Conservation (phyloP, 2,329 filamentous ascomycete genomes). For the Dactylellina drechsleri region DNA sequence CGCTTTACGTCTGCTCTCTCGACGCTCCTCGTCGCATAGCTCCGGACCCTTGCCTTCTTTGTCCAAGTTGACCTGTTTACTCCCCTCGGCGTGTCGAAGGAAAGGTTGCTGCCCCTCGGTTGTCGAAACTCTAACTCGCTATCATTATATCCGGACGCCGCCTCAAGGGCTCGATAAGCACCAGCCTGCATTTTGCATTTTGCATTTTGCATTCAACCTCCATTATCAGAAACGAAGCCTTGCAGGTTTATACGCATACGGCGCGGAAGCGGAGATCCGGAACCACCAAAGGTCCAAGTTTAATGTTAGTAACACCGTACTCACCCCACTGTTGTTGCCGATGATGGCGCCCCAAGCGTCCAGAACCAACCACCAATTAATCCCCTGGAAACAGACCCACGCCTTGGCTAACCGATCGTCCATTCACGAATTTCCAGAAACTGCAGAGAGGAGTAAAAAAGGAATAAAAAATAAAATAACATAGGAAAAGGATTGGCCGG, state of each 20-base stretch:
- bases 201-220: neutral
- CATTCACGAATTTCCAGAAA: conserved; percentile 1
- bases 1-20: too few species aligned
- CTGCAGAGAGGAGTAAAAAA: neutral
- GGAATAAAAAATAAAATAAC: conserved; percentile 14
- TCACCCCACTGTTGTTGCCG: conserved; percentile 4
- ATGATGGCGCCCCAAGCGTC: neutral
- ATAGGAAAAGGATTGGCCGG: conserved; percentile 10
- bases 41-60: conserved; percentile 24
- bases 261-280: conserved; percentile 38
- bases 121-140: conserved; percentile 15
- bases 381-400: neutral
- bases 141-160: conserved; percentile 28
- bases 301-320: neutral
- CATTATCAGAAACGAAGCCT: too few species aligned
- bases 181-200: neutral
- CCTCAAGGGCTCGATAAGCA: neutral
- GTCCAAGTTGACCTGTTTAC: conserved; percentile 19
- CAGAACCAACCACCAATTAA: too few species aligned
- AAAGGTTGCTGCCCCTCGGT: conserved; percentile 11
- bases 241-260: neutral
- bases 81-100: conserved; percentile 13
- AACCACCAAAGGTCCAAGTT: conserved; percentile 15
- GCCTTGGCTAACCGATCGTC: conserved; percentile 11
- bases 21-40: too few species aligned